phyloP scores from a whole-genome alignment of 2,329 filamentous ascomycete genomes.

The Microcyclosporella mali region DNA sequence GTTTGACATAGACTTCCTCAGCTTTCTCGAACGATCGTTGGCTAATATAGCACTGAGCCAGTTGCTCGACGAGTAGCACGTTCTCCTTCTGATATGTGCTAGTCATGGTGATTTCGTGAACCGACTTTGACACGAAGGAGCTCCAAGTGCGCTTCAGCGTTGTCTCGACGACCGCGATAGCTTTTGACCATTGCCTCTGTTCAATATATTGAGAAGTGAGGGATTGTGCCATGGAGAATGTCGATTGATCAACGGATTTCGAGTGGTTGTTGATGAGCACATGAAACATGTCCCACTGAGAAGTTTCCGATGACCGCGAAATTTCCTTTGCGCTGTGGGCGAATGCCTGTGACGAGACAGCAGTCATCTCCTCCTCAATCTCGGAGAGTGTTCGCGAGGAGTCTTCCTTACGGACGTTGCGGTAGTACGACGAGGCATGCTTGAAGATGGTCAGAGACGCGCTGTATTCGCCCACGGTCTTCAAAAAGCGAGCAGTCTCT shows the following conservation, averaged over 20 bases:
- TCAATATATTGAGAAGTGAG: slow-evolving; percentile 40
- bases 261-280: slow-evolving; percentile 34
- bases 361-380: slow-evolving; percentile 39
- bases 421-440: slow-evolving; percentile 29
- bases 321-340: slow-evolving; percentile 32
- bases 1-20: slow-evolving; percentile 35
- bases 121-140: slow-evolving; percentile 40
- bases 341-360: slow-evolving; percentile 33
- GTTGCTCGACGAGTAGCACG: slow-evolving; percentile 42
- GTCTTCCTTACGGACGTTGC: slow-evolving; percentile 32
- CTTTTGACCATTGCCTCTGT: slow-evolving; percentile 44
- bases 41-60: slow-evolving; percentile 43
- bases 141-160: slow-evolving; percentile 44
- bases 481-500: slow-evolving; percentile 43
- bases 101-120: slow-evolving; percentile 38
- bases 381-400: slow-evolving; percentile 33
- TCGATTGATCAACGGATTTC: slow-evolving; percentile 36
- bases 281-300: slow-evolving; percentile 41
- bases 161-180: slow-evolving; percentile 41
- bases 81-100: slow-evolving; percentile 40
- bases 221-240: slow-evolving; percentile 38
- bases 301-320: slow-evolving; percentile 36
- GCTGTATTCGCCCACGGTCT: slow-evolving; percentile 39
- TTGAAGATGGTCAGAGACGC: slow-evolving; percentile 43
- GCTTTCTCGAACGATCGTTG: slow-evolving; percentile 34